Evolutionary conservation across 1,284 basidiomycete genomes (phyloP).

Genomic region (Moesziomyces parantarcticus): DNA sequence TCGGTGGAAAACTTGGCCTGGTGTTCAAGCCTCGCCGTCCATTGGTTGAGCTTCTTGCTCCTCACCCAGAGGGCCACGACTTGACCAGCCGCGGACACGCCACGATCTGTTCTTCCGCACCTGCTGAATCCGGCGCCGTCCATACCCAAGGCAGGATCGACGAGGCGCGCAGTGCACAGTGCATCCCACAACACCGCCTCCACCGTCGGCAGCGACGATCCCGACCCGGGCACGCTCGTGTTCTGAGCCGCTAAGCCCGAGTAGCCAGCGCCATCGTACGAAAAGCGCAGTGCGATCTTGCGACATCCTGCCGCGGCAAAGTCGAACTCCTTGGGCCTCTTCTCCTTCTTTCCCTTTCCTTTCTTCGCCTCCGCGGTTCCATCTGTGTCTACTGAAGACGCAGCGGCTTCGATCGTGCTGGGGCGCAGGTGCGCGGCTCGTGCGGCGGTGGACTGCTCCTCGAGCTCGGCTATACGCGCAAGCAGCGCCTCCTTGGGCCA

Average conservation of each 20-base stretch:
- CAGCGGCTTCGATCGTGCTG: conserved; percentile 3
- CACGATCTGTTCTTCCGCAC: conserved; percentile 93
- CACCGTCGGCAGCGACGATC: conserved; percentile 82
- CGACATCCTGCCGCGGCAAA: conserved; percentile 78
- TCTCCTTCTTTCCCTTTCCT: conserved; percentile 23
- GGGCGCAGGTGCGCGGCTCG: conserved; percentile 11
- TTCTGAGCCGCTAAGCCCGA: conserved; percentile 80
- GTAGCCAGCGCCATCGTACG: conserved; percentile 91
- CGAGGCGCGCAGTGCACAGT: conserved; percentile 59
- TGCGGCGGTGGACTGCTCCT: conserved; percentile 22
- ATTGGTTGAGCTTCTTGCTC: conserved; percentile 59
- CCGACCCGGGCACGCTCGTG: conserved; percentile 66
- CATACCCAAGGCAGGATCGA: conserved; percentile 57
- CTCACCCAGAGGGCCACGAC: conserved; percentile 85
- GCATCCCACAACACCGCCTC: conserved; percentile 88
- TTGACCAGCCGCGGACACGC: conserved; percentile 93
- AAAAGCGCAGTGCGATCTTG: conserved; percentile 91
- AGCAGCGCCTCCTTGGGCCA: conserved; percentile 51
- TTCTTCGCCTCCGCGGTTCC: neutral
- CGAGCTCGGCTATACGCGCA: conserved; percentile 53
- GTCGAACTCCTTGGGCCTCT: conserved; percentile 70
- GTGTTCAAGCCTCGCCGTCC: conserved; percentile 17
- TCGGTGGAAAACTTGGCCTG: conserved; percentile 4
- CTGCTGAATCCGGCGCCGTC: conserved; percentile 82
- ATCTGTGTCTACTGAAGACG: neutral